Evolutionary conservation across 208 protist species (phyloP).

Genomic region (Phytomonas sp.): DNA sequence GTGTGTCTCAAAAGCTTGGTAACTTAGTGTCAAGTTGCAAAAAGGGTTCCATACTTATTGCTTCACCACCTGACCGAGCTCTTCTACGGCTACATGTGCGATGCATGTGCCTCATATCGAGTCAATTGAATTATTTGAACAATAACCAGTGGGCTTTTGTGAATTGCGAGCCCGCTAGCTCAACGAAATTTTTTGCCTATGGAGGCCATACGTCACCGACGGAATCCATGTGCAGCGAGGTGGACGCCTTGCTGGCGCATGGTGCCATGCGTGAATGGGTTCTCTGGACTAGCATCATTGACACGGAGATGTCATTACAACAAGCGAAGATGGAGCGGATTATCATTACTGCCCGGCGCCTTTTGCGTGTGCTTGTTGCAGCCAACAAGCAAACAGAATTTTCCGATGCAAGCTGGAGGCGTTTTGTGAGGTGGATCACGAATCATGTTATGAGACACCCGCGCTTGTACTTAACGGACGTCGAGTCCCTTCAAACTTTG

Average conservation of each 20-base stretch:
- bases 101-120: conserved; percentile 23
- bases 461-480: conserved; percentile 21
- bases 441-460: conserved; percentile 22
- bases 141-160: conserved; percentile 37
- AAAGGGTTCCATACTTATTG: conserved; percentile 15
- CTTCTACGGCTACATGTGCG: conserved; percentile 28
- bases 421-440: conserved; percentile 25
- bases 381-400: conserved; percentile 25
- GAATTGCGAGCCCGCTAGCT: conserved; percentile 15
- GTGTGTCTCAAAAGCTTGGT: conserved; percentile 14
- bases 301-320: conserved; percentile 2
- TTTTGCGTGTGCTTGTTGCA: conserved; percentile 25
- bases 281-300: conserved; percentile 26
- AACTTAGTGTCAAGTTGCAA: conserved; percentile 14
- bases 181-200: conserved; percentile 19
- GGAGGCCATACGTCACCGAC: conserved; percentile 26
- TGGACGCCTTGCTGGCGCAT: conserved; percentile 34
- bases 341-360: background rate
- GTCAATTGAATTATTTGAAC: conserved; percentile 19
- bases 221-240: conserved; percentile 17
- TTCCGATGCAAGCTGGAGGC: conserved; percentile 23
- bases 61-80: conserved; percentile 10
- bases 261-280: conserved; percentile 47
- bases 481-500: background rate
- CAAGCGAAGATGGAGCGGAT: background rate